Conservation (phyloP, 345 rosid genomes). For the Limnanthes douglasii region DNA sequence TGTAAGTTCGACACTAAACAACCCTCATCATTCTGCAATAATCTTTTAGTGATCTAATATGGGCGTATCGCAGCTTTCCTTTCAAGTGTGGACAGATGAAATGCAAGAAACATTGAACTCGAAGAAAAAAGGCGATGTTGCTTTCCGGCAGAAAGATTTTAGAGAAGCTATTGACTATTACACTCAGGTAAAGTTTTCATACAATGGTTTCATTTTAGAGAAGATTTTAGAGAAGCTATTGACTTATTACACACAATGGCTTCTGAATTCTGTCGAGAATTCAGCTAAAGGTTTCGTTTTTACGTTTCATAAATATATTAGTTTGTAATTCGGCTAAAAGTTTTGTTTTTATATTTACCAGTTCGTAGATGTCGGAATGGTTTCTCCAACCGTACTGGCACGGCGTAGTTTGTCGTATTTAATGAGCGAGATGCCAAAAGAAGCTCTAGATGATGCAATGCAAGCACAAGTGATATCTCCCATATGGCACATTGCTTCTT, state of each 20-base stretch:
- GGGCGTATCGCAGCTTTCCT: constrained; percentile 64
- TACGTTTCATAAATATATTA: too few species aligned
- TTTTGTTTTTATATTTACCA: constrained; percentile 18
- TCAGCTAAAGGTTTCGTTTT: constrained; percentile 7
- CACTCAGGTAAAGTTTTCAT: constrained; percentile 39
- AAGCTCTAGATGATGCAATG: constrained; percentile 62
- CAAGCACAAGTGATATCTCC: constrained; percentile 70
- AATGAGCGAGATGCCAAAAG: constrained; percentile 54
- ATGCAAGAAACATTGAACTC: constrained; percentile 74
- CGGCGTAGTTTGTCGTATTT: constrained; percentile 65
- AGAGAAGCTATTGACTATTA: constrained; percentile 46
- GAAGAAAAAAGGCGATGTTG: constrained; percentile 75
- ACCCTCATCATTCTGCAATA: too few species aligned
- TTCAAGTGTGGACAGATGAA: constrained; percentile 74
- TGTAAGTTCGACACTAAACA: too few species aligned
- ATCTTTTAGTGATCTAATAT: too few species aligned
- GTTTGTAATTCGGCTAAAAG: too few species aligned
- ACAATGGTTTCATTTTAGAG: background rate
- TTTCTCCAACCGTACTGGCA: constrained; percentile 59
- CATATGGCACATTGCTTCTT: constrained; percentile 62
- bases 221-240: too few species aligned
- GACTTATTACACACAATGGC: too few species aligned
- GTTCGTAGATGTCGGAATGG: constrained; percentile 65
- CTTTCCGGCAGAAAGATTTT: constrained; percentile 61
- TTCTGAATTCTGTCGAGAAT: background rate